phyloP scores from a whole-genome alignment of 257 asterid genomes.

The Capsicum rhomboideum region DNA sequence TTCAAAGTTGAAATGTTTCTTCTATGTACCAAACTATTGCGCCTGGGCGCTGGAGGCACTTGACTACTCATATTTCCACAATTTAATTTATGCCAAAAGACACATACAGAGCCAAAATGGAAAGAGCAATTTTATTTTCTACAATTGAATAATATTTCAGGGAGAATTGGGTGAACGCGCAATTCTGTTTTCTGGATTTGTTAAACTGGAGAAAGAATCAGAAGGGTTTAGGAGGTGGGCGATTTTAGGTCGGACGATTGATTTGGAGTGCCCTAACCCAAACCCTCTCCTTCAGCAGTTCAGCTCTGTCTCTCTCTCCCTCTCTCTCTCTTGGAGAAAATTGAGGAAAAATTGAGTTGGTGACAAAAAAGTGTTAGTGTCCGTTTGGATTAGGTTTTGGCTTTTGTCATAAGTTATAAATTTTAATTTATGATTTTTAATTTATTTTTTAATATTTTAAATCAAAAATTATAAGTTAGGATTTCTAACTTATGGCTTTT shows the following conservation, averaged over 20 bases:
- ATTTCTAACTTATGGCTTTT: too few species aligned
- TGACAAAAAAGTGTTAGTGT: too few species aligned
- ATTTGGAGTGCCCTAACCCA: background rate
- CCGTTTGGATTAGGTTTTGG: too few species aligned
- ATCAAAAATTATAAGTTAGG: too few species aligned
- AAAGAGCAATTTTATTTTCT: background rate
- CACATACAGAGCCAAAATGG: background rate
- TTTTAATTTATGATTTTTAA: too few species aligned
- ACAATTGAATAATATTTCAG: background rate
- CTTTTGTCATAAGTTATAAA: too few species aligned
- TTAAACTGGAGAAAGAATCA: background rate
- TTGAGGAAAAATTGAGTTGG: too few species aligned
- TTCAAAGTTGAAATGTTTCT: background rate
- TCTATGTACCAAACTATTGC: constrained; percentile 10
- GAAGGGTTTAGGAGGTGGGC: background rate
- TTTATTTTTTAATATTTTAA: too few species aligned
- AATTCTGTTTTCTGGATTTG: background rate
- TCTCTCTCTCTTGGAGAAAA: background rate
- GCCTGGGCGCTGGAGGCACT: constrained; percentile 8
- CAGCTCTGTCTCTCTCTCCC: background rate
- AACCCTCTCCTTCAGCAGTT: background rate
- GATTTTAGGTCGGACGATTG: background rate
- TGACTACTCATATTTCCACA: constrained; percentile 4
- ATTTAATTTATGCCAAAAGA: background rate
- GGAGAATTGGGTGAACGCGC: background rate